phyloP scores from a whole-genome alignment of 2,329 filamentous ascomycete genomes.

The Metarhizium anisopliae region DNA sequence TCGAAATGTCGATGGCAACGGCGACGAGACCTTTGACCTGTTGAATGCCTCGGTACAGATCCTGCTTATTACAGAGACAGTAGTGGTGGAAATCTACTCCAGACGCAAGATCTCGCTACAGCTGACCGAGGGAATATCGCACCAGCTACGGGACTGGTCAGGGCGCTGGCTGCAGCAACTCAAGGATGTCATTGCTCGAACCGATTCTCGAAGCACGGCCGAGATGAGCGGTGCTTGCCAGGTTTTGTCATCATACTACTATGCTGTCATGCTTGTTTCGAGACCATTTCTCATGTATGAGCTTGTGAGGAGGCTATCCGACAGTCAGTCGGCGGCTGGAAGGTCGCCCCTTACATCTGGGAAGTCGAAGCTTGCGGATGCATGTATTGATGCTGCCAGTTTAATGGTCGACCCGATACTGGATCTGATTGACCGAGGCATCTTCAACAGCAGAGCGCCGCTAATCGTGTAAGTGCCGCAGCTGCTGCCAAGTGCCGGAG shows the following conservation, averaged over 20 bases:
- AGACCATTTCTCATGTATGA: constrained; percentile 49
- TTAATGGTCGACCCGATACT: constrained; percentile 42
- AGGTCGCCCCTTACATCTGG: constrained; percentile 25
- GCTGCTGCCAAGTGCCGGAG: background rate
- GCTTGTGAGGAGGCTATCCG: constrained; percentile 35
- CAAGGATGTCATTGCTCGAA: constrained; percentile 25
- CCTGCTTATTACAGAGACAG: constrained; percentile 38
- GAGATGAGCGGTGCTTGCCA: constrained; percentile 39
- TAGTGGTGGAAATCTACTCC: constrained; percentile 45
- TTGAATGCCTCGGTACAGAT: constrained; percentile 45
- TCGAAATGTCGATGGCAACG: constrained; percentile 23
- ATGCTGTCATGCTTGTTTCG: constrained; percentile 48
- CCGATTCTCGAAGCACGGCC: constrained; percentile 12
- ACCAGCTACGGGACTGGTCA: constrained; percentile 43
- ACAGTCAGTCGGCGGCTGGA: constrained; percentile 15
- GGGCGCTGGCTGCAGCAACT: constrained; percentile 36
- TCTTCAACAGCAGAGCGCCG: constrained; percentile 36
- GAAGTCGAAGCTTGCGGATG: constrained; percentile 42
- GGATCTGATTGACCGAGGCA: constrained; percentile 31
- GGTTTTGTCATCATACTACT: constrained; percentile 44
- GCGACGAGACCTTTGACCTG: constrained; percentile 32
- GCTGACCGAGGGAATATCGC: constrained; percentile 44
- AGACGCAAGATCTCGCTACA: constrained; percentile 42
- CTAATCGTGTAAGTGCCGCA: constrained; percentile 37
- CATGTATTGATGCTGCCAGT: constrained; percentile 45